phyloP scores from a whole-genome alignment of 164 flowering plant species.

The Akebia trifoliata region DNA sequence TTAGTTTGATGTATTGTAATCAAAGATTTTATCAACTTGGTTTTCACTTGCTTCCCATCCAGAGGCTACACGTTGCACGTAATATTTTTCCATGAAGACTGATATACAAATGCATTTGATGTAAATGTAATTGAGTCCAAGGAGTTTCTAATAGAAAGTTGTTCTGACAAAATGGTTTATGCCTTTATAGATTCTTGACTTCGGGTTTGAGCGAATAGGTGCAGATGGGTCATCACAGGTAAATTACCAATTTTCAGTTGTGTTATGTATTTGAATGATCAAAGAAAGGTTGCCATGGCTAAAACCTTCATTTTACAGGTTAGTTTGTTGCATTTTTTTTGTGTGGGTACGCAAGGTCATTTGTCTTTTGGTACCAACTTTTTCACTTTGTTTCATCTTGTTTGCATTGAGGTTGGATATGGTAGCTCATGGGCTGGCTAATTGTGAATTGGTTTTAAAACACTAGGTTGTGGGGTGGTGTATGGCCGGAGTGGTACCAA shows the following conservation, averaged over 20 bases:
- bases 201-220: slow-evolving; percentile 85
- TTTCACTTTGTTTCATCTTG: background rate
- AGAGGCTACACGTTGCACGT: too few species aligned
- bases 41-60: background rate
- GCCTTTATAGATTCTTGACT: slow-evolving; percentile 75
- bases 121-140: background rate
- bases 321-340: background rate
- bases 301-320: background rate
- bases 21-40: background rate
- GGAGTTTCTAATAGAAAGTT: background rate
- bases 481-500: background rate
- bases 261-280: background rate
- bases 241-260: slow-evolving; percentile 9
- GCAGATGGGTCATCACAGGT: slow-evolving; percentile 77
- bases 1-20: too few species aligned
- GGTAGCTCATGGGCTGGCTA: background rate
- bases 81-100: too few species aligned
- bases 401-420: background rate
- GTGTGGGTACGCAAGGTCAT: background rate
- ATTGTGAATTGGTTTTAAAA: background rate
- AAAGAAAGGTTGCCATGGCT: background rate
- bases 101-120: background rate
- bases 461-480: background rate
- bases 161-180: background rate
- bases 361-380: background rate